A percentile compares a stretch with the other conserved stretches of the same genome.
Conservation (phyloP, 2,329 filamentous ascomycete genomes). For the Capronia americana region DNA sequence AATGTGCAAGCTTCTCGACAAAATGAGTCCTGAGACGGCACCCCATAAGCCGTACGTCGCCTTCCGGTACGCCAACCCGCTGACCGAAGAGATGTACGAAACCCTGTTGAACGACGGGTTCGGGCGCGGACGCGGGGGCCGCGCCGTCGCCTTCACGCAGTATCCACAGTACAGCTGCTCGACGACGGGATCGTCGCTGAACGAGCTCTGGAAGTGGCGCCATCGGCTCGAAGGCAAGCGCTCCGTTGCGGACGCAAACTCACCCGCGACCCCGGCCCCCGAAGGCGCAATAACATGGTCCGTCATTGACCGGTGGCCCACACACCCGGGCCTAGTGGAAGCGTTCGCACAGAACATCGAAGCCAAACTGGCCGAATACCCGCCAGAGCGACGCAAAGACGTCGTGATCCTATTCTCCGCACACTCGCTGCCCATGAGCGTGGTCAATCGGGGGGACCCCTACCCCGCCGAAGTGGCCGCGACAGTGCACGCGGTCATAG, state of each 20-base stretch:
- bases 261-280: constrained; percentile 44
- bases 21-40: constrained; percentile 87
- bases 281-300: constrained; percentile 88
- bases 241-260: constrained; percentile 53
- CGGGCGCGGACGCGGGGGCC: constrained; percentile 84
- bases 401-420: constrained; percentile 93
- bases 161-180: constrained; percentile 99
- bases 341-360: constrained; percentile 94
- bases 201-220: constrained; percentile 98
- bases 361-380: constrained; percentile 81
- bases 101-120: constrained; percentile 86
- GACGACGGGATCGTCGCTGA: constrained; percentile 92
- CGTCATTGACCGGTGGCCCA: constrained; percentile 96
- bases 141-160: constrained; percentile 96
- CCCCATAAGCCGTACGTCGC: constrained; percentile 98
- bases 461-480: constrained; percentile 96
- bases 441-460: constrained; percentile 93
- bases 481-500: constrained; percentile 96
- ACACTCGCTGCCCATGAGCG: constrained; percentile 94
- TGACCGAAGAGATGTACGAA: constrained; percentile 93
- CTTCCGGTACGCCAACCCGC: constrained; percentile 89
- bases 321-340: constrained; percentile 86
- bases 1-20: constrained; percentile 97
- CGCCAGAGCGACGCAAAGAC: constrained; percentile 76
- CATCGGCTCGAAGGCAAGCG: constrained; percentile 80